Conservation (phyloP, 139 green algal species). For the Chlamydomonas sp. region DNA sequence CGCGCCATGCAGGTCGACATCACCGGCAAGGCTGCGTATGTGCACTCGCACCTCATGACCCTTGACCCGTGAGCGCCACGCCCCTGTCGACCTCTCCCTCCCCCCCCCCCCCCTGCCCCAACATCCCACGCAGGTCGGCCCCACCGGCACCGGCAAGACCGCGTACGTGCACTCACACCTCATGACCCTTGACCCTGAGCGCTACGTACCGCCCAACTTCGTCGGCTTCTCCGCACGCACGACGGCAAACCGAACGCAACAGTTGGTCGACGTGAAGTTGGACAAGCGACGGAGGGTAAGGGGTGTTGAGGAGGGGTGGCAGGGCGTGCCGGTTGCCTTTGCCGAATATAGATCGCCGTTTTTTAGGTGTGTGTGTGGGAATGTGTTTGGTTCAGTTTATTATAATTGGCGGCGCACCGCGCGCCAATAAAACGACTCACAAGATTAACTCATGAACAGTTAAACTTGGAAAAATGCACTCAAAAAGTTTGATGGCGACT, state of each 20-base stretch:
- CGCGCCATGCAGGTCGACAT: slow-evolving; percentile 15
- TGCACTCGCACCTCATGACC: slow-evolving; percentile 28
- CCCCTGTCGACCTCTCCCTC: too few relatives aligned
- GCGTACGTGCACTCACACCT: slow-evolving; percentile 39
- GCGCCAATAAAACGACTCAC: too few relatives aligned
- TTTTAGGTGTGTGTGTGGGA: too few relatives aligned
- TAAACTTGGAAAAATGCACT: too few relatives aligned
- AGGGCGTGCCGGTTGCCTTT: too few relatives aligned
- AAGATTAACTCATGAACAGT: too few relatives aligned
- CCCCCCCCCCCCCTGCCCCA: neutral
- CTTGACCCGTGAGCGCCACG: slow-evolving; percentile 16
- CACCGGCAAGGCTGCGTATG: neutral
- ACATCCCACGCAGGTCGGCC: slow-evolving; percentile 8
- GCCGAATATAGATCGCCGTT: too few relatives aligned
- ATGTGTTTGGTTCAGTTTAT: too few relatives aligned
- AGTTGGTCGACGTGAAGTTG: slow-evolving; percentile 60
- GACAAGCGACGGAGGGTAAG: slow-evolving; percentile 66
- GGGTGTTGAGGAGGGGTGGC: too few relatives aligned
- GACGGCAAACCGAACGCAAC: slow-evolving; percentile 63
- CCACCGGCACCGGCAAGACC: slow-evolving; percentile 67
- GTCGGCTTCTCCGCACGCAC: slow-evolving; percentile 64
- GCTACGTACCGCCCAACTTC: slow-evolving; percentile 45
- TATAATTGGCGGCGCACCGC: too few relatives aligned
- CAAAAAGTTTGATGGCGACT: too few relatives aligned
- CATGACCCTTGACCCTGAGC: slow-evolving; percentile 31